Evolutionary conservation across 352 stramenopile genomes (phyloP).

Genomic region (Pythium folliculosum): DNA sequence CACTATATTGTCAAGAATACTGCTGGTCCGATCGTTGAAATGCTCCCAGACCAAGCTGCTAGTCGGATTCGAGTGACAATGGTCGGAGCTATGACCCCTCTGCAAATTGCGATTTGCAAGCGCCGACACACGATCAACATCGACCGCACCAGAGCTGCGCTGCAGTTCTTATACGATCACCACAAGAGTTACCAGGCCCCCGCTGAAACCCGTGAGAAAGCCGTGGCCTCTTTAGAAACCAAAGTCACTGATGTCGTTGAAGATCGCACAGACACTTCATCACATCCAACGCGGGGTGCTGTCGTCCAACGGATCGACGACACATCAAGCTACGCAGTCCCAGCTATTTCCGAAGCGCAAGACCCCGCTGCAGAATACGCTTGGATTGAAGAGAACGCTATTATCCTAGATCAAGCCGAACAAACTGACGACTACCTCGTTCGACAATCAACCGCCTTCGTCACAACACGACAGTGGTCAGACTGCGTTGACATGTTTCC

Average conservation of each 20-base stretch:
- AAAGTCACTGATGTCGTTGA: background rate
- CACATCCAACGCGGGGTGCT: background rate
- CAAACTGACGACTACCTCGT: slow-evolving; percentile 15
- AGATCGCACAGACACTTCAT: background rate
- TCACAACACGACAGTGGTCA: slow-evolving; percentile 7
- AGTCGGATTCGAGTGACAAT: slow-evolving; percentile 6
- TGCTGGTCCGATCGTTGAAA: slow-evolving; percentile 10
- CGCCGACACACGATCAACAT: slow-evolving; percentile 4
- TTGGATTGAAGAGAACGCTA: slow-evolving; percentile 9
- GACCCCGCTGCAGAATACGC: background rate
- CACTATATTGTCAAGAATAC: slow-evolving; percentile 31
- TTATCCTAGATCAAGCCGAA: slow-evolving; percentile 7
- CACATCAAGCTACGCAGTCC: slow-evolving; percentile 12
- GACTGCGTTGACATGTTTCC: slow-evolving; percentile 28
- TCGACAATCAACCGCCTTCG: slow-evolving; percentile 19
- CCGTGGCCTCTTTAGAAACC: background rate
- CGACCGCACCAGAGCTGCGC: background rate
- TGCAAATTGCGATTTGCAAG: slow-evolving; percentile 10
- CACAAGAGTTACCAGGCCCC: background rate
- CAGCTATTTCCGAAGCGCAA: background rate
- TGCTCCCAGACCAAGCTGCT: slow-evolving; percentile 10
- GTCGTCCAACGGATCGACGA: slow-evolving; percentile 11
- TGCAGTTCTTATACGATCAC: slow-evolving; percentile 4
- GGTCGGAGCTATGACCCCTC: slow-evolving; percentile 15
- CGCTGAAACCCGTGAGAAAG: background rate